A percentile compares a stretch with the other conserved stretches of the same genome.
Evolutionary conservation across 2,329 filamentous ascomycete genomes (phyloP).

Genomic region (Orbilia brochopaga): DNA sequence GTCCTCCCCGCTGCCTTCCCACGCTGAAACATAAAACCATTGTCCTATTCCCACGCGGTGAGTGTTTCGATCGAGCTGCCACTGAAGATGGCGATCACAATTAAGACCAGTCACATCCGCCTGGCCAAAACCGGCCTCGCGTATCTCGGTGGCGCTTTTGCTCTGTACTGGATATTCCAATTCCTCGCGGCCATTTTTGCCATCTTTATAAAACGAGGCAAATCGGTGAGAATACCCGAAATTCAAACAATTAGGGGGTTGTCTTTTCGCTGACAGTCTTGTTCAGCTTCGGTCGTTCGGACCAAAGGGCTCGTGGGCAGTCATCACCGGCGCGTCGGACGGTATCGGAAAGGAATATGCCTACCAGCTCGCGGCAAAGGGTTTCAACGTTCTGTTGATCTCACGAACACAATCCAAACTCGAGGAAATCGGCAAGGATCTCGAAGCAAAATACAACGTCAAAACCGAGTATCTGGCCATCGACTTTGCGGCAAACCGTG

Average conservation of each 20-base stretch:
- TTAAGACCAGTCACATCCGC: slow-evolving; percentile 32
- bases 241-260: slow-evolving; percentile 15
- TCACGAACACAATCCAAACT: slow-evolving; percentile 96
- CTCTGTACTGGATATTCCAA: slow-evolving; percentile 33
- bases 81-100: slow-evolving; percentile 36
- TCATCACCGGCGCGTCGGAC: slow-evolving; percentile 93
- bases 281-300: slow-evolving; percentile 84
- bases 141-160: slow-evolving; percentile 47
- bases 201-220: slow-evolving; percentile 57
- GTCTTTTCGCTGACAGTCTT: slow-evolving; percentile 3
- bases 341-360: slow-evolving; percentile 97
- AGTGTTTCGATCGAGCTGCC: slow-evolving; percentile 7
- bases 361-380: slow-evolving; percentile 83
- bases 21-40: neutral
- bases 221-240: slow-evolving; percentile 58
- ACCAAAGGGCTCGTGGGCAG: slow-evolving; percentile 87
- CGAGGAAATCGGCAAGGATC: slow-evolving; percentile 74
- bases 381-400: slow-evolving; percentile 93
- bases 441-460: slow-evolving; percentile 73
- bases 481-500: slow-evolving; percentile 83
- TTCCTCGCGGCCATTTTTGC: slow-evolving; percentile 36
- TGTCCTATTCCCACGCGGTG: slow-evolving; percentile 11
- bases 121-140: slow-evolving; percentile 40
- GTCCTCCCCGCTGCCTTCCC: slow-evolving; percentile 11
- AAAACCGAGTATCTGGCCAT: slow-evolving; percentile 82